Conservation (phyloP, 306 rosid species). For the Quercus ilex region DNA sequence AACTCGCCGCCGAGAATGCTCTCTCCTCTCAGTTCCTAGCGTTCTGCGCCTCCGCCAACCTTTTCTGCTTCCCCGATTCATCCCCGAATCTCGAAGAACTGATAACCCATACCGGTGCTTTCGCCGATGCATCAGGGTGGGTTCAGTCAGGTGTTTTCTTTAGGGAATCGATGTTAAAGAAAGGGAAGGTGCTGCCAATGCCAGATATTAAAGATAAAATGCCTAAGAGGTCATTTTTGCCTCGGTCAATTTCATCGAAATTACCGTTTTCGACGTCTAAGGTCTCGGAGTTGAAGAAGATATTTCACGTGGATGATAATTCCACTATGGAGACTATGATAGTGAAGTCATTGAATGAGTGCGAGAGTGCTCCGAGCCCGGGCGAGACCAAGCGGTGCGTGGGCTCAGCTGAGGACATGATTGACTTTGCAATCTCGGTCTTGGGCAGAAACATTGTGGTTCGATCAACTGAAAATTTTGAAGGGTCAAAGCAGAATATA, state of each 20-base stretch:
- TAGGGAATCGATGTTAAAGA: too few relatives aligned
- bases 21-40: constrained; percentile 65
- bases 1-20: constrained; percentile 49
- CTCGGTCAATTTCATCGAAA: constrained; percentile 20
- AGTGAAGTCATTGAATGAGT: constrained; percentile 51
- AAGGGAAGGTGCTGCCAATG: too few relatives aligned
- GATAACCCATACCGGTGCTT: too few relatives aligned
- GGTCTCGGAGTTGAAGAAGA: constrained; percentile 44
- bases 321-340: constrained; percentile 77
- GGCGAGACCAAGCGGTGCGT: constrained; percentile 94
- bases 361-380: constrained; percentile 64
- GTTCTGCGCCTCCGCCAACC: constrained; percentile 74
- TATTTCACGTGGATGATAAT: constrained; percentile 70
- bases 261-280: constrained; percentile 77
- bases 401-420: constrained; percentile 42
- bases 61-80: constrained; percentile 19
- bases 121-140: too few relatives aligned
- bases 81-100: too few relatives aligned
- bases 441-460: too few relatives aligned
- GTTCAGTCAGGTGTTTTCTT: too few relatives aligned
- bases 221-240: constrained; percentile 40
- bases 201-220: constrained; percentile 55
- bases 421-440: too few relatives aligned
- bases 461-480: too few relatives aligned
- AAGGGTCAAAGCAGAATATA: too few relatives aligned